Evolutionary conservation across 73 alveolate genomes (phyloP), one percentile per base, ranked within the genome.

Genomic region (Halteria grandinella): DNA sequence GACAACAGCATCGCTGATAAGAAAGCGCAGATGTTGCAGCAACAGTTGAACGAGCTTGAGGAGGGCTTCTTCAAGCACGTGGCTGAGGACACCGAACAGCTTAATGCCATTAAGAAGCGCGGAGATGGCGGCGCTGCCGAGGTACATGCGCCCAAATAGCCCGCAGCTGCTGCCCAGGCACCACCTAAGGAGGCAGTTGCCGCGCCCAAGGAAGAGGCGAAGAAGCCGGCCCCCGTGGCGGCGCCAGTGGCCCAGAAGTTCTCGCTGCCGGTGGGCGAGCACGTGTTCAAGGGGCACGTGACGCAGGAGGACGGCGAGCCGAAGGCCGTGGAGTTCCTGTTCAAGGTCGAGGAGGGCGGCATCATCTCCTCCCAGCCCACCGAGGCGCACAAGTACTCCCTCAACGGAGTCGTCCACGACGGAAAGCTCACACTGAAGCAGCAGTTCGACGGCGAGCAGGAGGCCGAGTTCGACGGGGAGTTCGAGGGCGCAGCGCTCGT

Each of bases 1-100:
- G 72, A 79, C 72, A 74, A 82, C 45, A 62, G 48, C 43, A 44
- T 62, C 62, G 5, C 10, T 21, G 78, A 62, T n/a, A 62, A 62
- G 78, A 62, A 62, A 21, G 40, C 44, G 12, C 62, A 36, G 44
- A 39, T 40, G 27, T 21, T 62, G 62, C 36, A 62, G 31, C 34
- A 62, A 14, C 3, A 20, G 32, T 14, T 62, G 15, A 2, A 39
- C 17, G 78, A 62, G 36, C 62, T 62, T n/a, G 60, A 34, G 24
- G 78, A 62, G 20, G 25, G 20, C 17, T 62, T 62, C 60, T 39
- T 62, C 48, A 62, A 39, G 63, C 63, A 62, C 11, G 78, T 62
- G 15, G 63, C 86, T 11, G 63, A 41, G 23, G 78, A 62, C 24
- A 14, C 32, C 12, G 78, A 62, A 2, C 48, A 25, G n/a, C 40